Percentiles rank a stretch among this genome's conserved stretches.
Evolutionary conservation across 805 yeast species (phyloP).

Genomic region (Kuraishia ogatae): DNA sequence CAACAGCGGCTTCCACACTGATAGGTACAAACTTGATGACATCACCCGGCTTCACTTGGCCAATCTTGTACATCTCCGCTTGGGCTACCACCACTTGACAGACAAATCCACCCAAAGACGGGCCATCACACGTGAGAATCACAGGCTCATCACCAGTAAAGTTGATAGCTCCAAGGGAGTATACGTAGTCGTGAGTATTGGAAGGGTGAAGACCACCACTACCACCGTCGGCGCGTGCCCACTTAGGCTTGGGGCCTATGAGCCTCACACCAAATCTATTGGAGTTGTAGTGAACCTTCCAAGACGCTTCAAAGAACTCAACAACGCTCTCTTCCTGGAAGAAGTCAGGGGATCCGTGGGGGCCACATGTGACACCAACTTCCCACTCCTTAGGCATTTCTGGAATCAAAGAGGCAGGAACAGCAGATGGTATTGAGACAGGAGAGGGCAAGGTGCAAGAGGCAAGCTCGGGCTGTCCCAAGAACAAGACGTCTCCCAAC

Average conservation of each 20-base stretch:
- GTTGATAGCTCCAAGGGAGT: conserved; percentile 92
- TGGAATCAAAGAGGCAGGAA: conserved; percentile 54
- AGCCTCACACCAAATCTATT: conserved; percentile 94
- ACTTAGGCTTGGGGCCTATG: conserved; percentile 90
- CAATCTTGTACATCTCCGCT: conserved; percentile 97
- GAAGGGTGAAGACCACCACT: conserved; percentile 98
- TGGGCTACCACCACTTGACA: conserved; percentile 94
- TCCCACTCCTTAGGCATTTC: conserved; percentile 55
- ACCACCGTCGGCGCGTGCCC: conserved; percentile 97
- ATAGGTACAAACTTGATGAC: conserved; percentile 73
- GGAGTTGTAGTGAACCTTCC: conserved; percentile 97
- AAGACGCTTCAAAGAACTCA: conserved; percentile 65
- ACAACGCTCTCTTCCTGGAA: conserved; percentile 67
- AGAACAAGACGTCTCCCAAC: conserved; percentile 83
- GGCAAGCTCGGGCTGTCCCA: conserved; percentile 68
- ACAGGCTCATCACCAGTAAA: conserved; percentile 99
- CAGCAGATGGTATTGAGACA: conserved; percentile 47
- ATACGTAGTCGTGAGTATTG: conserved; percentile 96
- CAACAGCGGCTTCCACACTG: conserved; percentile 56
- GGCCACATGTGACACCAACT: conserved; percentile 94
- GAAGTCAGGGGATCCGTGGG: conserved; percentile 96
- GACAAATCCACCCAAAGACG: conserved; percentile 94
- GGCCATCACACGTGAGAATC: conserved; percentile 94
- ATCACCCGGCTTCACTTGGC: conserved; percentile 96
- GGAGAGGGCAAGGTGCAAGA: conserved; percentile 71